Percentiles rank a stretch among this genome's conserved stretches.
phyloP scores from a whole-genome alignment of 2,329 filamentous ascomycete species.

The Diaporthe capsici region DNA sequence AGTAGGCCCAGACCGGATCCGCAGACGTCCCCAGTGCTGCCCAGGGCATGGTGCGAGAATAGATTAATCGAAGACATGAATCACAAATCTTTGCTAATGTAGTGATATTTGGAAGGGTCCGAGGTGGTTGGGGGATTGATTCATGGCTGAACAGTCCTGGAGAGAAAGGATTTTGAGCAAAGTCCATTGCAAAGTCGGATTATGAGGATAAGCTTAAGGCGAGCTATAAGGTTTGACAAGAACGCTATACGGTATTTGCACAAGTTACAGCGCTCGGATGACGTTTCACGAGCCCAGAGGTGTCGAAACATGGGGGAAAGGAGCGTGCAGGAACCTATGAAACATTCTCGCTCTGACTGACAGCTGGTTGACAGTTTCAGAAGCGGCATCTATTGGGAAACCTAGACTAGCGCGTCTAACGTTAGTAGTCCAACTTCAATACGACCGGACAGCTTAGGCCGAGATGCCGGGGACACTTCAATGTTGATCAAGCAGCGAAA shows the following conservation, averaged over 20 bases:
- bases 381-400: too few relatives aligned
- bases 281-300: background rate
- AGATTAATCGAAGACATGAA: background rate
- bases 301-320: background rate
- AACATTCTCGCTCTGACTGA: too few relatives aligned
- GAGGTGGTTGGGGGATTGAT: background rate
- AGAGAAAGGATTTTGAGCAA: background rate
- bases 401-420: too few relatives aligned
- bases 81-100: background rate
- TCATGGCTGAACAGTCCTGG: background rate
- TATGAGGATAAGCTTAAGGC: background rate
- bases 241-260: background rate
- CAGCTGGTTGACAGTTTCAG: too few relatives aligned
- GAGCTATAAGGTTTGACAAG: background rate
- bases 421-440: too few relatives aligned
- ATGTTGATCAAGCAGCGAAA: too few relatives aligned
- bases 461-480: too few relatives aligned
- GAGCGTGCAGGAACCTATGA: too few relatives aligned
- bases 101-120: background rate
- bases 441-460: too few relatives aligned
- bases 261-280: conserved; percentile 13
- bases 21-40: background rate
- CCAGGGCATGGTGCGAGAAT: background rate
- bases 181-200: too few relatives aligned
- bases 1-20: background rate